Base-by-base conservation (phyloP, 139 green algal genomes). In the Monoraphidium neglectum region DNA sequence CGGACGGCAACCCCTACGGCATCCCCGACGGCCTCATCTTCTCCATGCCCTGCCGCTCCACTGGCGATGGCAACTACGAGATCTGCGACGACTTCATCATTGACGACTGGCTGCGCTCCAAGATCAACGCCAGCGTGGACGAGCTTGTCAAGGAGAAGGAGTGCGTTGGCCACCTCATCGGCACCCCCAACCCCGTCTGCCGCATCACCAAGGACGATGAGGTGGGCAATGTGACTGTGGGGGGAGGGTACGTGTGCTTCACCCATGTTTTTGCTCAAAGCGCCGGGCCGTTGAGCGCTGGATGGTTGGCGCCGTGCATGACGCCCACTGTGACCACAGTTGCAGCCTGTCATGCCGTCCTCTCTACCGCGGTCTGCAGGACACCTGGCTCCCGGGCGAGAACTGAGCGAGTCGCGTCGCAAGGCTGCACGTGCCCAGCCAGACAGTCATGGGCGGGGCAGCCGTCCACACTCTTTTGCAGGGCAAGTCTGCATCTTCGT, bases 1-100 rank as follows among this genome's bases (percentile, higher is more conserved):
- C 87, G 1, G 91, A 95, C 64, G 93, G 94, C 80, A 98, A 98
- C 89, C 90, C 91, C 26, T 98, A 97, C 81, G 93, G 93, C 70
- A 86, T 97, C 51, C 63, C 77, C 47, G 93, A 98, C 65, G 91
- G 91, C 46, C 77, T 98, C 57, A 84, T 95, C 68, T 98, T 93
- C 90, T 93, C 83, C 64, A 94, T 98, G 89, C 94, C 94, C 64
- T 93, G 84, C 86, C 84, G 85, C 43, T 90, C 85, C 69, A 91
- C 80, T 69, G 91, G 94, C 38, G 92, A 98, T 78, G 94, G 94
- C 30, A 74, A 93, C 83, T 98, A 96, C 76, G 92, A 97, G 82
- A 74, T 97, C 37, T 90, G 91, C 81, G 76, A 90, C 21, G 83
- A 88, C 81, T 94, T 95, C 76, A 80, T 92, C 38, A 90, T 97